Base-by-base conservation (phyloP, 805 yeast species). In the Dipodascopsis uninucleata region DNA sequence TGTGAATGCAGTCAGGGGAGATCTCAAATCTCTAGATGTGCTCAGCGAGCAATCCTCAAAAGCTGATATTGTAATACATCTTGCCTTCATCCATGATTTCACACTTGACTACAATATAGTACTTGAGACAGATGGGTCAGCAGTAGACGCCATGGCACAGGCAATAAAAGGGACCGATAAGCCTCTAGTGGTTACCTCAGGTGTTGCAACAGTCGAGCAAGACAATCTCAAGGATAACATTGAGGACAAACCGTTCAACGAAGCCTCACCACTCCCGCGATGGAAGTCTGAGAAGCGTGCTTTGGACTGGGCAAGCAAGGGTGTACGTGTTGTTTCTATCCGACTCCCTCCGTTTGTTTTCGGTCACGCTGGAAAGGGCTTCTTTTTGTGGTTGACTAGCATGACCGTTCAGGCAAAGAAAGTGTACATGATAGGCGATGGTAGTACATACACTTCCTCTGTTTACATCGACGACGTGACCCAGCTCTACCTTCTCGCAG, bases 61-160 rank as follows among this genome's bases (percentile, higher is more conserved):
- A 35, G 41, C 63, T 6, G 75, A 71, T 42, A 73, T 63, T 6
- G 64, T 65, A 10, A 37, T 68, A n/a, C 73, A 69, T 42, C 45
- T 66, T 31, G 75, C 64, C 1, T 69, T 62, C 48, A 49, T 57
- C 22, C 67, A 65, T 45, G 67, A 67, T 39, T 32, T 31, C 21
- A 17, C n/a, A 5, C 17, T 21, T n/a, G 43, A 39, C 22, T 65
- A 61, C 40, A 17, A 45, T 3, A 50, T 60, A 9, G 53, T 45
- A 28, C 53, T 35, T 2, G 36, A 55, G n/a, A 36, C 55, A 33
- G 71, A 68, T 31, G 42, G 36, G n/a, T 45, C 29, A 4, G 71
- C 69, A 1, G 39, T 61, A n/a, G 37, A 45, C 10, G 57, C 66
- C 9, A 53, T 69, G 47, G 39, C 51, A 26, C 61, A 61, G 2